Conservation (phyloP, 2,329 filamentous ascomycete genomes). For the Tolypocladium inflatum region DNA sequence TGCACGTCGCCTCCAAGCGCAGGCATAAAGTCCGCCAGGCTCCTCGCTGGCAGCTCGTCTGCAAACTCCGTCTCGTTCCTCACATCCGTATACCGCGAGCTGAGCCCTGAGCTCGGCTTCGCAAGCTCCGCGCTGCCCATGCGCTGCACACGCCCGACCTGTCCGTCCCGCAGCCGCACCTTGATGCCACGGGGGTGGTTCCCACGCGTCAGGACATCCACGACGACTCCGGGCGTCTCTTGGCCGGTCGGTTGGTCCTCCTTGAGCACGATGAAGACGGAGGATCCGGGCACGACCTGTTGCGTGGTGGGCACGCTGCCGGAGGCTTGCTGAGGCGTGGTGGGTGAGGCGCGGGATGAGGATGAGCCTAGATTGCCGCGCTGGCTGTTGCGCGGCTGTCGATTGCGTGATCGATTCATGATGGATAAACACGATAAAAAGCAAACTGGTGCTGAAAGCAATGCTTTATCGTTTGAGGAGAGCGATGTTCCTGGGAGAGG, state of each 20-base stretch:
- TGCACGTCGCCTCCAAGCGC: slow-evolving; percentile 19
- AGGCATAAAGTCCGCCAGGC: slow-evolving; percentile 38
- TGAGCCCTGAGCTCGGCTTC: slow-evolving; percentile 11
- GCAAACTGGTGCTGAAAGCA: background rate
- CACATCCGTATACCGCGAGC: slow-evolving; percentile 22
- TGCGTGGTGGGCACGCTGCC: slow-evolving; percentile 34
- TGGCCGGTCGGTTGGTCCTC: slow-evolving; percentile 65
- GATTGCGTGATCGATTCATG: slow-evolving; percentile 24
- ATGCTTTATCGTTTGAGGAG: background rate
- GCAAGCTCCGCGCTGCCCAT: slow-evolving; percentile 27
- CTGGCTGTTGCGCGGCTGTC: slow-evolving; percentile 16
- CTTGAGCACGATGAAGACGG: slow-evolving; percentile 67
- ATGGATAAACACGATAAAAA: background rate
- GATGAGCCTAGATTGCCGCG: background rate
- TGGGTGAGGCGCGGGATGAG: slow-evolving; percentile 6
- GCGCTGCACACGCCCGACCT: slow-evolving; percentile 64
- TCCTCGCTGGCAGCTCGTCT: slow-evolving; percentile 28
- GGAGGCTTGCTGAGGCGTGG: slow-evolving; percentile 23
- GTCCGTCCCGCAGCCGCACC: slow-evolving; percentile 60
- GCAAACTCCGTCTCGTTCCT: slow-evolving; percentile 23
- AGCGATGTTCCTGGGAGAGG: background rate
- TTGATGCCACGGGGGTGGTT: slow-evolving; percentile 75
- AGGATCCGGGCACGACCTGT: slow-evolving; percentile 50
- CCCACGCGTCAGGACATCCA: slow-evolving; percentile 59
- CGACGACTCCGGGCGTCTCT: slow-evolving; percentile 57